These are phyloP conservation scores for Podosphaera aphanis DNA, from an alignment of 2,329 filamentous ascomycete species.

Conservation along the genomic window DNA sequence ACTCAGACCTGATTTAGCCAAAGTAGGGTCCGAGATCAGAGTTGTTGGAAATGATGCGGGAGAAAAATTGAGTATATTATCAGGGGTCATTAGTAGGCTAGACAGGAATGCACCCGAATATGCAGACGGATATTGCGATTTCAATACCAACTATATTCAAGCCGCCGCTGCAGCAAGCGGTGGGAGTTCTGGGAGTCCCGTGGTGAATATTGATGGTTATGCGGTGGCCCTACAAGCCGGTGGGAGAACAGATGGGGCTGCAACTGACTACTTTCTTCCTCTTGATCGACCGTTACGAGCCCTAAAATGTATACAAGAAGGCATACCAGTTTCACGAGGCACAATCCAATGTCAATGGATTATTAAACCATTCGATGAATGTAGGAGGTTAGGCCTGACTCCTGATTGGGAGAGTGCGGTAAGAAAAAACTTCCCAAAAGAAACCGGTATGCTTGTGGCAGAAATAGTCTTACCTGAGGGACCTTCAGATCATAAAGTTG, in stretches of 20 bases:
- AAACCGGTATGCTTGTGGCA: conserved; percentile 90
- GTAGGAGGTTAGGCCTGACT: conserved; percentile 64
- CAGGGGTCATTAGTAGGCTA: conserved; percentile 84
- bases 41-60: conserved; percentile 97
- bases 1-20: conserved; percentile 65
- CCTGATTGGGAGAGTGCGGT: conserved; percentile 71
- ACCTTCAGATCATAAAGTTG: conserved; percentile 63
- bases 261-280: conserved; percentile 92
- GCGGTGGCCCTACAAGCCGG: conserved; percentile 87
- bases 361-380: conserved; percentile 93
- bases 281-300: conserved; percentile 76
- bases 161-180: conserved; percentile 91
- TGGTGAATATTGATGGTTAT: conserved; percentile 82
- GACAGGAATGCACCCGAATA: conserved; percentile 96
- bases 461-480: conserved; percentile 86
- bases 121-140: conserved; percentile 92
- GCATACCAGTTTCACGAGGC: conserved; percentile 56
- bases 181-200: conserved; percentile 92
- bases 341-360: conserved; percentile 98
- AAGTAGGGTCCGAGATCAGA: conserved; percentile 79
- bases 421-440: conserved; percentile 63
- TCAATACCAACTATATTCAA: conserved; percentile 91
- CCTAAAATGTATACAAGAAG: conserved; percentile 60
- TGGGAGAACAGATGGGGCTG: conserved; percentile 77
- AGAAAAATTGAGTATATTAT: conserved; percentile 93